Conservation (phyloP, 2,329 filamentous ascomycete species). For the Pseudophaeomoniella oleicola region DNA sequence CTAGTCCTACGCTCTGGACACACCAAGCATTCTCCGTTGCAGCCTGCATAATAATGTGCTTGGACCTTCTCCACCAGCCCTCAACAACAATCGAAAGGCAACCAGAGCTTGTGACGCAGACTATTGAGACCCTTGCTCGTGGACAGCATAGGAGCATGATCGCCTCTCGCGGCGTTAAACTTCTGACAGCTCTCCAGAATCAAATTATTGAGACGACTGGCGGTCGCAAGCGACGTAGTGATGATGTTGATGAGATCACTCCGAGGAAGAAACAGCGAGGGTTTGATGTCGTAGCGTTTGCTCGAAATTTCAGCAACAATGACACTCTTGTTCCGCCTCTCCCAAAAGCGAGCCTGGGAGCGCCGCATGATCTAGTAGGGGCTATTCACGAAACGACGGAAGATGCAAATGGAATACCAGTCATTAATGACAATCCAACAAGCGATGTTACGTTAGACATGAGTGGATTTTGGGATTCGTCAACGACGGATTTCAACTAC, state of each 20-base stretch:
- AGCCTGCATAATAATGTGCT: constrained; percentile 22
- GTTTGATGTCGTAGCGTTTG: constrained; percentile 6
- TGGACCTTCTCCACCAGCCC: constrained; percentile 22
- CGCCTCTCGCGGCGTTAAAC: constrained; percentile 9
- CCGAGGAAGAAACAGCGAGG: constrained; percentile 5
- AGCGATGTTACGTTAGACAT: too few species aligned
- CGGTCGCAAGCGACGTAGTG: constrained; percentile 3
- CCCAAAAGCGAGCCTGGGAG: constrained; percentile 1
- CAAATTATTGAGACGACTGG: constrained; percentile 2
- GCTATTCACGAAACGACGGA: too few species aligned
- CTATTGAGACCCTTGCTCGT: constrained; percentile 8
- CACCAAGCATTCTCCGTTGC: constrained; percentile 27
- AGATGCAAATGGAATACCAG: too few species aligned
- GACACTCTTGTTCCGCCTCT: background rate
- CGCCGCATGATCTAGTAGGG: too few species aligned
- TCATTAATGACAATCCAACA: too few species aligned
- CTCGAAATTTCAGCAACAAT: constrained; percentile 3
- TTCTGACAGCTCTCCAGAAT: constrained; percentile 11
- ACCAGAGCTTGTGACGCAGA: constrained; percentile 10
- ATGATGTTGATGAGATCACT: constrained; percentile 1
- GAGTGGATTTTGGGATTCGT: constrained; percentile 5
- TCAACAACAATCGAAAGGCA: constrained; percentile 9
- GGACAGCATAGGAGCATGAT: constrained; percentile 11
- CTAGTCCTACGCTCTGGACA: constrained; percentile 28
- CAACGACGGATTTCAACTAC: constrained; percentile 3